Evolutionary conservation across 139 green algal species (phyloP).

Genomic region (Coccomyxa sp.): DNA sequence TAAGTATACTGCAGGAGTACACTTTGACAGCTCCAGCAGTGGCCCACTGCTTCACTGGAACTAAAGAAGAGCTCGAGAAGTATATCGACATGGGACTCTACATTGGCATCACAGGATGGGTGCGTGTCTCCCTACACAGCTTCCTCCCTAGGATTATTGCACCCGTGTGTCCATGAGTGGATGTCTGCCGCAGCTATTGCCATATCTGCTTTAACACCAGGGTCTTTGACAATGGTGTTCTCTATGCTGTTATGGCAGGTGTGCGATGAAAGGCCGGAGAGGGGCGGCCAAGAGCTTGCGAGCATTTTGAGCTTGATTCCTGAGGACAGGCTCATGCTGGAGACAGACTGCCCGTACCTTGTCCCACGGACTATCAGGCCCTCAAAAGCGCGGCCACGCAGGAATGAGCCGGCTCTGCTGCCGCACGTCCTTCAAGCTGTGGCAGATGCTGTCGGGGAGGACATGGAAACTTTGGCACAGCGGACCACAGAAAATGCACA

Average conservation of each 20-base stretch:
- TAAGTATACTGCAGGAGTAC: constrained; percentile 40
- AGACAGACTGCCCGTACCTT: constrained; percentile 77
- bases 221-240: too few species aligned
- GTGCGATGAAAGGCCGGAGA: not conserved
- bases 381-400: constrained; percentile 37
- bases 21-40: constrained; percentile 41
- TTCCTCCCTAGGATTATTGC: not conserved
- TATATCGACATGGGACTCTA: constrained; percentile 50
- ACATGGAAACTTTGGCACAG: constrained; percentile 27
- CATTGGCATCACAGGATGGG: constrained; percentile 74
- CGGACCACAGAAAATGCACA: constrained; percentile 33
- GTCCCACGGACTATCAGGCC: constrained; percentile 53
- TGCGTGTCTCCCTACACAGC: not conserved
- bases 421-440: constrained; percentile 53
- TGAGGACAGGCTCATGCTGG: constrained; percentile 59
- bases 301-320: constrained; percentile 53
- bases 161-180: not conserved
- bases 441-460: constrained; percentile 34
- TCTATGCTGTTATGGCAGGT: not conserved
- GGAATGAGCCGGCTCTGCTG: constrained; percentile 75
- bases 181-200: too few species aligned
- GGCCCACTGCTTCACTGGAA: constrained; percentile 77
- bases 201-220: too few species aligned
- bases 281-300: not conserved
- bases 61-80: constrained; percentile 39